phyloP scores from a whole-genome alignment of 1,284 basidiomycete species.

The Leccinum insolens region DNA sequence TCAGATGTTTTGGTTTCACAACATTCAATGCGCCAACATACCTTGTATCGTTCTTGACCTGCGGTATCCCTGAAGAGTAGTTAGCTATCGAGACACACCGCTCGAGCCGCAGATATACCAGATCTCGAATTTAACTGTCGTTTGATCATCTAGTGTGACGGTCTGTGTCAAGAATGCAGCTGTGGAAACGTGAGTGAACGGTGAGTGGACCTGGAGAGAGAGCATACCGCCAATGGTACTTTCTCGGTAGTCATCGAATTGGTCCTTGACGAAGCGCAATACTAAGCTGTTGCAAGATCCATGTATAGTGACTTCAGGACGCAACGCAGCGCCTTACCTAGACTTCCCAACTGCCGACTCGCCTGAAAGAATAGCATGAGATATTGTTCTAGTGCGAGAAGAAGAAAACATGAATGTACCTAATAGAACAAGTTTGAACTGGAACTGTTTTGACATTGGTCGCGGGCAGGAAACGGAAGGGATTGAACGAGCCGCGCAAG shows the following conservation, averaged over 20 bases:
- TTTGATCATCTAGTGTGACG: slow-evolving; percentile 86
- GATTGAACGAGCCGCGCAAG: no score
- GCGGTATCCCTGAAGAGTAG: slow-evolving; percentile 76
- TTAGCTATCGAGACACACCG: slow-evolving; percentile 5
- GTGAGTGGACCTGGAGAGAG: slow-evolving; percentile 9
- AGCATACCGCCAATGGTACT: slow-evolving; percentile 80
- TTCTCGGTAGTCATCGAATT: slow-evolving; percentile 97
- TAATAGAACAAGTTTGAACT: slow-evolving; percentile 91
- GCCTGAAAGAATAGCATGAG: slow-evolving; percentile 49
- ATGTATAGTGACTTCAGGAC: slow-evolving; percentile 9
- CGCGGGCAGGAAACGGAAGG: slow-evolving; percentile 21
- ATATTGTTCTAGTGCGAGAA: background rate
- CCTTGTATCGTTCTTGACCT: slow-evolving; percentile 92
- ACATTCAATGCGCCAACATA: slow-evolving; percentile 35
- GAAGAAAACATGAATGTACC: slow-evolving; percentile 49
- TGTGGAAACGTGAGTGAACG: slow-evolving; percentile 35
- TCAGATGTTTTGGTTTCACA: background rate
- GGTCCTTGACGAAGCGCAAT: slow-evolving; percentile 94
- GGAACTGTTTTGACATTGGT: slow-evolving; percentile 80
- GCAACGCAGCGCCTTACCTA: slow-evolving; percentile 50
- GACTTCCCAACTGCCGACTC: slow-evolving; percentile 99
- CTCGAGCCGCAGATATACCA: slow-evolving; percentile 61
- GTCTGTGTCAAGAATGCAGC: slow-evolving; percentile 98
- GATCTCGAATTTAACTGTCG: slow-evolving; percentile 97
- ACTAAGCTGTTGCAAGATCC: slow-evolving; percentile 67